A percentile compares a stretch with the other conserved stretches of the same genome.
Evolutionary conservation across 2,329 filamentous ascomycete genomes (phyloP).

Genomic region (Lasiodiplodia citricola): DNA sequence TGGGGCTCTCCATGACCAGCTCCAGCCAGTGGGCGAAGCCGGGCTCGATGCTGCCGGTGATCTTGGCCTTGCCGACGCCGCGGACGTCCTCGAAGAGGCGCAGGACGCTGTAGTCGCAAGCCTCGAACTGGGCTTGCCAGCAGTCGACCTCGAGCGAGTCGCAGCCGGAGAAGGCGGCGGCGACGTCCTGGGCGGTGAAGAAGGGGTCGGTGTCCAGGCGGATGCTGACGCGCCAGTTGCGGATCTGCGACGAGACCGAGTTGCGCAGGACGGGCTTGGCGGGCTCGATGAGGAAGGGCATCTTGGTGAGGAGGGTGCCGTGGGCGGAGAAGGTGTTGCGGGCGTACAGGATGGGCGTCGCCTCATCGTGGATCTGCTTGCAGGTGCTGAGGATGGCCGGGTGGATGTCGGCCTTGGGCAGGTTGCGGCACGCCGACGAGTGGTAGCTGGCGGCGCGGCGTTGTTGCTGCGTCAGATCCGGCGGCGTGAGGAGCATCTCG

Average conservation of each 20-base stretch:
- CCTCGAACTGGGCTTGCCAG: conserved; percentile 49
- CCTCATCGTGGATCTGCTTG: conserved; percentile 49
- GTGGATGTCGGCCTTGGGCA: conserved; percentile 37
- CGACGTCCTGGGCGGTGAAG: conserved; percentile 48
- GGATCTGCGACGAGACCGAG: conserved; percentile 43
- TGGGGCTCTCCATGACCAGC: conserved; percentile 48
- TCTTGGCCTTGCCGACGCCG: conserved; percentile 50
- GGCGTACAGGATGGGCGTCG: conserved; percentile 54
- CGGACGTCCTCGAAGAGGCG: conserved; percentile 53
- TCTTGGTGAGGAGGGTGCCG: conserved; percentile 49
- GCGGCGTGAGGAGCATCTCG: conserved; percentile 40
- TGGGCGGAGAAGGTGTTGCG: conserved; percentile 58
- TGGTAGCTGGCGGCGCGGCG: conserved; percentile 34
- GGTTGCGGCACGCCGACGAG: conserved; percentile 27
- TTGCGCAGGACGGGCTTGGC: conserved; percentile 44
- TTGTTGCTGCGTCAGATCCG: conserved; percentile 32
- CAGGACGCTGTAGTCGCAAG: conserved; percentile 49
- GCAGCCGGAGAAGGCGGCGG: conserved; percentile 51
- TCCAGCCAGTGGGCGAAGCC: conserved; percentile 54
- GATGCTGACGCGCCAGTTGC: conserved; percentile 52
- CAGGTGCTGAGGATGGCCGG: conserved; percentile 50
- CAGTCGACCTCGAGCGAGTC: conserved; percentile 57
- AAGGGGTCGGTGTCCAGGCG: conserved; percentile 57
- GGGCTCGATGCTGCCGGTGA: conserved; percentile 51
- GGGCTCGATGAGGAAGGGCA: conserved; percentile 50